phyloP scores from a whole-genome alignment of 768 basidiomycete species.

The Fibroporia radiculosa region DNA sequence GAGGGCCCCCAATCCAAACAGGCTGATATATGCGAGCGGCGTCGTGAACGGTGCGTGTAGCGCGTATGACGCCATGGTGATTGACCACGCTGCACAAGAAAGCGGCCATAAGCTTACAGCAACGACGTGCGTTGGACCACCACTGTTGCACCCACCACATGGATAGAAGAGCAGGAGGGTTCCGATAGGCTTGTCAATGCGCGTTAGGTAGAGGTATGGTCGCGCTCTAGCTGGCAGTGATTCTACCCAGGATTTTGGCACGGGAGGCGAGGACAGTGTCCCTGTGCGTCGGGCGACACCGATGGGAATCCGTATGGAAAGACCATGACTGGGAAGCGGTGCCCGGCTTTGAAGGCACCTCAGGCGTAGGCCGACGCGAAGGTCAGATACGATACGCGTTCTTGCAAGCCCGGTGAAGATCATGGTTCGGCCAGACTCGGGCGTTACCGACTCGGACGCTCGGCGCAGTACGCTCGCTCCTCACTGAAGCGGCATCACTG shows the following conservation, averaged over 20 bases:
- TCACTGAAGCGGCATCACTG: no score
- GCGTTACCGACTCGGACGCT: neutral
- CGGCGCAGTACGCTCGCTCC: no score
- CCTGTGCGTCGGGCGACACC: slow-evolving; percentile 4
- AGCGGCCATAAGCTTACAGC: neutral
- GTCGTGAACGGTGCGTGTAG: slow-evolving; percentile 54
- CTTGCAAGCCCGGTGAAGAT: neutral
- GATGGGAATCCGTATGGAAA: neutral
- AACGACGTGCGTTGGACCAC: neutral
- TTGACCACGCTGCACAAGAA: slow-evolving; percentile 80
- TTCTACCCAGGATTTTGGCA: slow-evolving; percentile 55
- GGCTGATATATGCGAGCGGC: slow-evolving; percentile 65
- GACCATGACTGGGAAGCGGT: neutral
- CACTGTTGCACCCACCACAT: slow-evolving; percentile 56
- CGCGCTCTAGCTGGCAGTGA: slow-evolving; percentile 46
- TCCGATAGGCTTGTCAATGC: slow-evolving; percentile 96
- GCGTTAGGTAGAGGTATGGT: slow-evolving; percentile 82
- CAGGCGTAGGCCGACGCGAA: neutral
- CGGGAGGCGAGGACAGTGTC: slow-evolving; percentile 8
- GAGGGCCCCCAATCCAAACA: slow-evolving; percentile 87
- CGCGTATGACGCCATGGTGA: slow-evolving; percentile 92
- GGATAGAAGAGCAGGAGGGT: slow-evolving; percentile 89
- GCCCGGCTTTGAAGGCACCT: neutral
- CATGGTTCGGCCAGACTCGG: slow-evolving; percentile 3
- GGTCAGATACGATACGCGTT: neutral